These are phyloP conservation scores for Kernera saxatilis DNA, from an alignment of 345 rosid genomes.

Conservation along the genomic window DNA sequence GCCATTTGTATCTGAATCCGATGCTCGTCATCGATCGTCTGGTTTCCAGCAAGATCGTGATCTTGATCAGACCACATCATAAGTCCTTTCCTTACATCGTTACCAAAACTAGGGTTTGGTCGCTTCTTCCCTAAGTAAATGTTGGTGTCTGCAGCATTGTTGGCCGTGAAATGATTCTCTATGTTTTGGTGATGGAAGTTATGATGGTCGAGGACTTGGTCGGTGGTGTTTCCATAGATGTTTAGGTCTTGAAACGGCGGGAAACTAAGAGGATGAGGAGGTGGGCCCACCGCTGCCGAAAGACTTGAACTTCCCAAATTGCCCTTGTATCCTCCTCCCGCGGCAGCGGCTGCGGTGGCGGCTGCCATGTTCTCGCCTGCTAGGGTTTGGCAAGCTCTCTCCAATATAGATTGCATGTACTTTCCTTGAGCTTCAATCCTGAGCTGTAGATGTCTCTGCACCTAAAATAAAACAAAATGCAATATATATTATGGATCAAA, in stretches of 20 bases:
- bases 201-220: constrained; percentile 53
- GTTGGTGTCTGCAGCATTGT: constrained; percentile 35
- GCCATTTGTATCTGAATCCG: constrained; percentile 47
- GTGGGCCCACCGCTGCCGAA: constrained; percentile 36
- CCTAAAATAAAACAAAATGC: constrained; percentile 38
- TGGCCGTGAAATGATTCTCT: constrained; percentile 51
- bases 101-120: constrained; percentile 48
- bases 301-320: constrained; percentile 45
- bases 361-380: constrained; percentile 65
- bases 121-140: constrained; percentile 68
- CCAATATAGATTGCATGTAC: constrained; percentile 92
- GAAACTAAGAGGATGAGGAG: constrained; percentile 49
- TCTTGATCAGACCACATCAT: constrained; percentile 86
- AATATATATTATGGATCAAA: not conserved
- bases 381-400: constrained; percentile 93
- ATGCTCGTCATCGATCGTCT: constrained; percentile 33
- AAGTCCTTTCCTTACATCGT: constrained; percentile 54
- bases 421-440: constrained; percentile 99
- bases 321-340: constrained; percentile 40
- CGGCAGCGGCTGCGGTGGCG: constrained; percentile 27
- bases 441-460: constrained; percentile 90
- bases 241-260: constrained; percentile 92
- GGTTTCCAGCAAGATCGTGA: constrained; percentile 40
- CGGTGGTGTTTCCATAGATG: constrained; percentile 56
- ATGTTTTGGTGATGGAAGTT: constrained; percentile 52